Evolutionary conservation across 2,329 filamentous ascomycete species (phyloP).

Genomic region (Aspergillus proliferans): DNA sequence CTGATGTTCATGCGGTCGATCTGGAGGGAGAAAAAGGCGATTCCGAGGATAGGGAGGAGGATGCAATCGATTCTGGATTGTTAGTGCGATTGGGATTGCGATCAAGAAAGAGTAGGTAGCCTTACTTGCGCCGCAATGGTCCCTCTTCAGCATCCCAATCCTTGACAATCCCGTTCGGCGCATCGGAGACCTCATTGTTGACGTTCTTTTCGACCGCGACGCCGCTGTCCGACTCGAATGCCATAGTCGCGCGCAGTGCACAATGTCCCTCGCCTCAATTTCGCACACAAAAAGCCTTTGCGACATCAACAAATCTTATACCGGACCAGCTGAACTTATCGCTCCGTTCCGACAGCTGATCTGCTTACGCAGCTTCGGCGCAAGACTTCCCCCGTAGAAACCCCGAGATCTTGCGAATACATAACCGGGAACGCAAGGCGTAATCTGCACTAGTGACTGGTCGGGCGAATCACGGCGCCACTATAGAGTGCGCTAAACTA

Average conservation of each 20-base stretch:
- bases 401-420: neutral
- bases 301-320: too few relatives aligned
- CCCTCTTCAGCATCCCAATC: slow-evolving; percentile 20
- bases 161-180: slow-evolving; percentile 15
- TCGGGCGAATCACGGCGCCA: too few relatives aligned
- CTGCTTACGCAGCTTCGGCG: too few relatives aligned
- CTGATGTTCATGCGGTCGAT: slow-evolving; percentile 39
- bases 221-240: neutral
- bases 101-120: neutral
- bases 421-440: neutral
- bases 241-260: too few relatives aligned
- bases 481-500: neutral
- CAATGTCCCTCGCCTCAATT: too few relatives aligned
- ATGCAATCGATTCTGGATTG: slow-evolving; percentile 22
- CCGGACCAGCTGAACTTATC: too few relatives aligned
- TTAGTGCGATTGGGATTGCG: neutral
- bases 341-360: too few relatives aligned
- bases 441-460: neutral
- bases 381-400: too few relatives aligned
- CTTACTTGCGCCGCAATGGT: slow-evolving; percentile 17
- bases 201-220: neutral
- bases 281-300: too few relatives aligned
- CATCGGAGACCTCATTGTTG: slow-evolving; percentile 1
- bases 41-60: slow-evolving; percentile 22
- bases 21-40: slow-evolving; percentile 25